A percentile compares a stretch with the other conserved stretches of the same genome.
Evolutionary conservation across 2,329 filamentous ascomycete species (phyloP).

Genomic region (Rhynchosporium agropyri): DNA sequence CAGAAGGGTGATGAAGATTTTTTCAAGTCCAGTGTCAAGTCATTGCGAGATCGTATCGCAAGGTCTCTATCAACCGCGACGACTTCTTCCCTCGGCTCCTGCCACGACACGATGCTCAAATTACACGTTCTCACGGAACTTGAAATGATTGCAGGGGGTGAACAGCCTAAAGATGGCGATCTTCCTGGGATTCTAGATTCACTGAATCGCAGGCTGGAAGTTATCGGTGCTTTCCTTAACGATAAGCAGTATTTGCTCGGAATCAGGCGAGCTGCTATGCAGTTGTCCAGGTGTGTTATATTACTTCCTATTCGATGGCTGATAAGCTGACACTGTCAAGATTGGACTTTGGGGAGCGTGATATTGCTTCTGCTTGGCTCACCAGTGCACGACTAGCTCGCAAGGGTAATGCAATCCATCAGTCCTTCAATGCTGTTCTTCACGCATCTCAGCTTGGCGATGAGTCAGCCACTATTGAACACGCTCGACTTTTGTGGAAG

Average conservation of each 20-base stretch:
- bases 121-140: conserved; percentile 88
- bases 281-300: conserved; percentile 63
- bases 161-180: conserved; percentile 43
- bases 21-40: conserved; percentile 61
- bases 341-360: conserved; percentile 64
- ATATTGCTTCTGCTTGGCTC: conserved; percentile 84
- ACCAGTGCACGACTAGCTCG: conserved; percentile 82
- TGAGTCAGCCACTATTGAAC: conserved; percentile 87
- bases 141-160: conserved; percentile 67
- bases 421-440: conserved; percentile 91
- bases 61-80: conserved; percentile 74
- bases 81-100: conserved; percentile 79
- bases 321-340: conserved; percentile 40
- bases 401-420: conserved; percentile 80
- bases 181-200: conserved; percentile 52
- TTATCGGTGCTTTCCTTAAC: conserved; percentile 83
- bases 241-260: conserved; percentile 95
- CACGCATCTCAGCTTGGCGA: conserved; percentile 85
- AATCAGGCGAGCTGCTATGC: conserved; percentile 84
- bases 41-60: conserved; percentile 70
- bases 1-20: conserved; percentile 52
- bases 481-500: conserved; percentile 89
- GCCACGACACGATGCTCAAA: conserved; percentile 82
- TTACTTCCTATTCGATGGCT: conserved; percentile 4
- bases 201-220: conserved; percentile 77